Conservation (phyloP, 441 rosid genomes). For the Dalechampia spathulata region DNA sequence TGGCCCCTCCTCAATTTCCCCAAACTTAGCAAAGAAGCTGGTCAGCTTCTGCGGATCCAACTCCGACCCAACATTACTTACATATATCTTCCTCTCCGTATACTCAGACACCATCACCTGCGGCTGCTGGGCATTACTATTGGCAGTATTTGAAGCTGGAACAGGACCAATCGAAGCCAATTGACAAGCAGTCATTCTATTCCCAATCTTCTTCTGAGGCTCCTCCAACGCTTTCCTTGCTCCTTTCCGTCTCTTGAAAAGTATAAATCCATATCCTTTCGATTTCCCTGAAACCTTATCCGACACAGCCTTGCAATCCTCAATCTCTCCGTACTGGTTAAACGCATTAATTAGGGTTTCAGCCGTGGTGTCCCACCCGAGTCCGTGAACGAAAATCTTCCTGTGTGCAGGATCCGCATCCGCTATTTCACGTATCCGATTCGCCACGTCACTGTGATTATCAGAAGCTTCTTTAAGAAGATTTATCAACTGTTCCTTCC, state of each 20-base stretch:
- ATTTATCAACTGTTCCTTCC: constrained; percentile 25
- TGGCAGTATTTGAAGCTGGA: too few relatives aligned
- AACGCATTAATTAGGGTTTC: constrained; percentile 30
- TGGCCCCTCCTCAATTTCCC: constrained; percentile 57
- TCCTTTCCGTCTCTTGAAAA: constrained; percentile 31
- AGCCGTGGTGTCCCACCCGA: constrained; percentile 35
- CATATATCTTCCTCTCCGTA: constrained; percentile 37
- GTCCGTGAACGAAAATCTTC: constrained; percentile 49
- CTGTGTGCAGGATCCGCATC: constrained; percentile 42
- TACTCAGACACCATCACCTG: constrained; percentile 21
- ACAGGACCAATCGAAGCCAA: constrained; percentile 35
- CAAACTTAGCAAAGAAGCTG: constrained; percentile 31
- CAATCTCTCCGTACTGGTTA: constrained; percentile 34
- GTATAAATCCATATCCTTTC: constrained; percentile 46
- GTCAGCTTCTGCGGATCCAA: constrained; percentile 28
- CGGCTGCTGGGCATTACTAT: too few relatives aligned
- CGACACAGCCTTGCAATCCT: constrained; percentile 44
- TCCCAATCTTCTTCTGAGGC: constrained; percentile 44
- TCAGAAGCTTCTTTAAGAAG: constrained; percentile 28
- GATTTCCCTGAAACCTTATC: constrained; percentile 36
- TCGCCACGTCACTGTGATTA: constrained; percentile 20
- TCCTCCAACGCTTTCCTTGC: constrained; percentile 36
- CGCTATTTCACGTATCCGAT: constrained; percentile 18
- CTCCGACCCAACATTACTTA: constrained; percentile 36
- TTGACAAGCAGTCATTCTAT: constrained; percentile 39